Conservation (phyloP, 179 eudicot genomes). For the Camellia oleifera region DNA sequence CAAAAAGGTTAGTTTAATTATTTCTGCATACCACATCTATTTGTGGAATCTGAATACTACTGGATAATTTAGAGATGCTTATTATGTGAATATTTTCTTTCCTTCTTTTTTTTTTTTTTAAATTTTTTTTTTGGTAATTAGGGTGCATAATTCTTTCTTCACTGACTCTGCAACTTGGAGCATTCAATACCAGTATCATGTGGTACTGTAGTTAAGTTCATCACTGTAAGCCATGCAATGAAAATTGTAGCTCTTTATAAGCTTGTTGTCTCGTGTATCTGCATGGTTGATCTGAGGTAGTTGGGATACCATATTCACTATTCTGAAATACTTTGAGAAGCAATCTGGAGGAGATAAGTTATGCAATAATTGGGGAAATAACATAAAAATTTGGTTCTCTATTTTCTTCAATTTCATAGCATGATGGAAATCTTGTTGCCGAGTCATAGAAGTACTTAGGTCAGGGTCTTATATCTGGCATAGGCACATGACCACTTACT, state of each 20-base stretch:
- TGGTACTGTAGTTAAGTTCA: background rate
- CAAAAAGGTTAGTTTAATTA: conserved; percentile 61
- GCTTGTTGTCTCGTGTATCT: background rate
- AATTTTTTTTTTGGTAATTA: too few relatives aligned
- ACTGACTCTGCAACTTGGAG: background rate
- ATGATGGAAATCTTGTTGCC: background rate
- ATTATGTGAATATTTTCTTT: background rate
- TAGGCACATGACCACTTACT: background rate
- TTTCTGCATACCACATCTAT: conserved; percentile 3
- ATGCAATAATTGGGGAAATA: background rate
- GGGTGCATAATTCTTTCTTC: too few relatives aligned
- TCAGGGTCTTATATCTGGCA: background rate
- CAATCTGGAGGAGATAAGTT: background rate
- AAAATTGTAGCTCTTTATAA: background rate
- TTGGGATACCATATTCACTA: background rate
- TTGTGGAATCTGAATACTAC: background rate
- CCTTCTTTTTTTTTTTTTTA: too few relatives aligned
- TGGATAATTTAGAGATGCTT: background rate
- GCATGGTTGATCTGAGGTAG: background rate
- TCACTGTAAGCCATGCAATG: background rate
- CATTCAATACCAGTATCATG: background rate
- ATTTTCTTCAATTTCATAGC: background rate
- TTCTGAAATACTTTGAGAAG: background rate
- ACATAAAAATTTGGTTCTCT: background rate
- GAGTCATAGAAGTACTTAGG: background rate